These are phyloP conservation scores for Lachnellula willkommii DNA, from an alignment of 2,329 filamentous ascomycete species.

Conservation along the genomic window DNA sequence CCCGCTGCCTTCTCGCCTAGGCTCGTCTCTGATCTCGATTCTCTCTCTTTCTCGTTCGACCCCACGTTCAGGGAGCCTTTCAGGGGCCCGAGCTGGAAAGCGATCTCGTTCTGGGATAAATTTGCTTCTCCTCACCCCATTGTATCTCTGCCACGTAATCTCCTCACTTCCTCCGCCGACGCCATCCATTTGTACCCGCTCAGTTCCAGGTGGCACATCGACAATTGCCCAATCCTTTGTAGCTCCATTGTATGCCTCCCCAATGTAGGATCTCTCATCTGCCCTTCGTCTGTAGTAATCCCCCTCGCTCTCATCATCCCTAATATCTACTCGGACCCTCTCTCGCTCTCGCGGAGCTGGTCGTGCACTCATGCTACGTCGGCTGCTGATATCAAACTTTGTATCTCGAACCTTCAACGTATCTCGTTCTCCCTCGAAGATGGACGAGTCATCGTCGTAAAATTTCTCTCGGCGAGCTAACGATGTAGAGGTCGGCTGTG, in stretches of 20 bases:
- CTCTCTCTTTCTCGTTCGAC: slow-evolving; percentile 13
- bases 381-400: slow-evolving; percentile 20
- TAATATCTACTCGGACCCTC: slow-evolving; percentile 11
- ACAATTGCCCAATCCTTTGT: slow-evolving; percentile 77
- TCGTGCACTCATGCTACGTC: slow-evolving; percentile 26
- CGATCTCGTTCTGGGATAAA: slow-evolving; percentile 65
- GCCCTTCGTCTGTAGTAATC: slow-evolving; percentile 63
- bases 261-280: slow-evolving; percentile 61
- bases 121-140: slow-evolving; percentile 67
- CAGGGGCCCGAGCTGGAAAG: slow-evolving; percentile 10
- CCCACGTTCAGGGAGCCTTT: not conserved
- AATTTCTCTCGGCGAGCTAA: slow-evolving; percentile 36
- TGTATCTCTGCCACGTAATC: slow-evolving; percentile 73
- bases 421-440: slow-evolving; percentile 46
- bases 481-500: slow-evolving; percentile 10
- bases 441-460: slow-evolving; percentile 61
- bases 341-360: slow-evolving; percentile 12
- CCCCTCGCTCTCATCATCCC: slow-evolving; percentile 44
- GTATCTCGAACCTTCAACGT: slow-evolving; percentile 34
- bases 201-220: slow-evolving; percentile 78
- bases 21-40: slow-evolving; percentile 22
- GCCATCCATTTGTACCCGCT: slow-evolving; percentile 77
- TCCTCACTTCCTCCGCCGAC: slow-evolving; percentile 70
- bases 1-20: slow-evolving; percentile 18
- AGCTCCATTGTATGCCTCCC: slow-evolving; percentile 68